Conservation (phyloP, 345 rosid genomes). For the Bruguiera gymnorhiza region DNA sequence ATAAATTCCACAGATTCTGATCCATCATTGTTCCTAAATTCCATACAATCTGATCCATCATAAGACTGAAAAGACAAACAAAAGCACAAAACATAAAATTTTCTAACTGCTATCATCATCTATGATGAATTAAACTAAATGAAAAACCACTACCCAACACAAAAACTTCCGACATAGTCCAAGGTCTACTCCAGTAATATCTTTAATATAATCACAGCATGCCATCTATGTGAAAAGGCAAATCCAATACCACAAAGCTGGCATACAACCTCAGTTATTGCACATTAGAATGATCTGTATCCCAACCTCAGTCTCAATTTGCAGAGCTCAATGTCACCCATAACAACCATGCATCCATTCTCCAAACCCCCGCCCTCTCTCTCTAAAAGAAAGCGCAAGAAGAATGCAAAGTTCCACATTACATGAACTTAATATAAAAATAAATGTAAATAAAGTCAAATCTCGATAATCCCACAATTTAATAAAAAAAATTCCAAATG, state of each 20-base stretch:
- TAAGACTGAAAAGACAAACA: too few relatives aligned
- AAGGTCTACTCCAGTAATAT: background rate
- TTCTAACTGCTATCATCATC: too few relatives aligned
- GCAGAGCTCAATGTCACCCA: background rate
- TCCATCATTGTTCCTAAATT: too few relatives aligned
- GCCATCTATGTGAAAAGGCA: background rate
- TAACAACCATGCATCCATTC: background rate
- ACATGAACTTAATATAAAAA: too few relatives aligned
- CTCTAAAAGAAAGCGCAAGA: background rate
- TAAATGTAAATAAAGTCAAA: too few relatives aligned
- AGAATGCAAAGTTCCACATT: too few relatives aligned
- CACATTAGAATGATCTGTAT: background rate
- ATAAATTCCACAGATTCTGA: background rate
- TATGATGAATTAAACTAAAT: too few relatives aligned
- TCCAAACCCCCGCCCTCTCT: background rate
- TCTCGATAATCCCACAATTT: too few relatives aligned
- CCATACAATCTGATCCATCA: too few relatives aligned
- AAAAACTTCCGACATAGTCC: background rate
- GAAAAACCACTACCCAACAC: background rate
- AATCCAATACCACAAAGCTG: background rate
- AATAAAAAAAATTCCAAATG: too few relatives aligned
- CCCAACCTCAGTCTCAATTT: background rate
- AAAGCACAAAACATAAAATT: too few relatives aligned
- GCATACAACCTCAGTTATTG: too few relatives aligned
- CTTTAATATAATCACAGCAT: constrained; percentile 1